A percentile compares a stretch with the other conserved stretches of the same genome.
phyloP scores from a whole-genome alignment of 192 early-diverging fungal species.

The Dissophora ornata region DNA sequence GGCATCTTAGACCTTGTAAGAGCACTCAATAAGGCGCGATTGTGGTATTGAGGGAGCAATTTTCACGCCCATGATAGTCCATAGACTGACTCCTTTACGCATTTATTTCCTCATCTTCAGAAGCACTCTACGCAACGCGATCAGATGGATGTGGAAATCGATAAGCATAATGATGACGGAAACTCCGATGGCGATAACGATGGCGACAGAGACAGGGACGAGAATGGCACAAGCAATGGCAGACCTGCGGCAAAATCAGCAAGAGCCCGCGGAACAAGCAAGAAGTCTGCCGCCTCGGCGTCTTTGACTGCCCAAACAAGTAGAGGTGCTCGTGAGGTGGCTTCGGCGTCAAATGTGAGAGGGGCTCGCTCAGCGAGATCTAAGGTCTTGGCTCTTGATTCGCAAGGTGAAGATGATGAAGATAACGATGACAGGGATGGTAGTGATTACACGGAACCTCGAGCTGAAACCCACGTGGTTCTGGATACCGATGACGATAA shows the following conservation, averaged over 20 bases:
- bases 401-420: slow-evolving; percentile 3
- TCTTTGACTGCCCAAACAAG: not conserved
- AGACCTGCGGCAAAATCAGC: slow-evolving; percentile 4
- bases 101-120: not conserved
- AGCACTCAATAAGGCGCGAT: no score
- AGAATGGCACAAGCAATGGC: not conserved
- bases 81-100: no score
- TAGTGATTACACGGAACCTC: not conserved
- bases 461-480: slow-evolving; percentile 44
- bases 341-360: no score
- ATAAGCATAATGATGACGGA: slow-evolving; percentile 35
- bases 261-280: not conserved
- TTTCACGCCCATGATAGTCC: no score
- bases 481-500: slow-evolving; percentile 47
- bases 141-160: slow-evolving; percentile 24
- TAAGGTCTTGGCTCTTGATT: no score
- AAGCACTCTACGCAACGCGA: slow-evolving; percentile 18
- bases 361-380: no score
- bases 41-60: no score
- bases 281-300: not conserved
- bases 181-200: slow-evolving; percentile 15
- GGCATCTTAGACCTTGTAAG: slow-evolving; percentile 33
- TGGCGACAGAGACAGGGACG: slow-evolving; percentile 8
- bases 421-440: not conserved
- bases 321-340: not conserved